Base-by-base conservation (phyloP, 768 basidiomycete genomes). In the Plicaturopsis crispa region DNA sequence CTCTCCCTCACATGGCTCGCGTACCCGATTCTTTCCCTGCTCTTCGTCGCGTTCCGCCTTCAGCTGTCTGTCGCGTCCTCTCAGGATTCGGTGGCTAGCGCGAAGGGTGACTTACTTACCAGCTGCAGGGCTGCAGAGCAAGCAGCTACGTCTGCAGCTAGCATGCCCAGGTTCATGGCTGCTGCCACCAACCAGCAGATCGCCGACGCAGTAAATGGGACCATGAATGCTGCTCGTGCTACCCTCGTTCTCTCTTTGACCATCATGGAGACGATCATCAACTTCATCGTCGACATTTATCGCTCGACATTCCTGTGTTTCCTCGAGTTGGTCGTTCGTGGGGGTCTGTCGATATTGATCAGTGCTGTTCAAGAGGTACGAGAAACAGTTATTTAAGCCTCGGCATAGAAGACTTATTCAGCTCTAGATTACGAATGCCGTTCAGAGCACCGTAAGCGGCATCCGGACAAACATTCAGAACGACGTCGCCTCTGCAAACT, bases 301-400 rank as follows among this genome's bases (percentile, higher is more conserved):
- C 83, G 92, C 28, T 93, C 91, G 3, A 86, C 93, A 3, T 81
- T 94, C 52, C 71, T 99, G 37, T 99, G 94, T 58, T 91, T 96
- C 48, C 64, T 96, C 46, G 91, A 98, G 59, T 71, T 98, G 31
- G 79, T 87, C 17, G 78, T 99, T 7, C 72, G 80, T 20, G 91
- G 91, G 13, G 82, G 74, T 5, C 66, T 99, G 36, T 71, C 77
- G 18, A 63, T 97, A 39, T 63, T 96, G 33, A 88, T 96, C 35
- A 70, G 66, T 34, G 90, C 89, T 5, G 87, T 91, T 0, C 67
- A 89, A 46, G 84, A 84, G 65, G 93, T 92, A 47, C 44, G 78
- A n/a, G 59, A 10, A 2, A 14, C 38, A 16, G 17, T 24, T 12
- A 7, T 32, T n/a, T n/a, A n/a, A n/a, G n/a, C n/a, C n/a, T n/a